Percentiles rank a stretch among this genome's conserved stretches.
Conservation (phyloP, 176 grass and related monocot genomes). For the Eleusine indica region DNA sequence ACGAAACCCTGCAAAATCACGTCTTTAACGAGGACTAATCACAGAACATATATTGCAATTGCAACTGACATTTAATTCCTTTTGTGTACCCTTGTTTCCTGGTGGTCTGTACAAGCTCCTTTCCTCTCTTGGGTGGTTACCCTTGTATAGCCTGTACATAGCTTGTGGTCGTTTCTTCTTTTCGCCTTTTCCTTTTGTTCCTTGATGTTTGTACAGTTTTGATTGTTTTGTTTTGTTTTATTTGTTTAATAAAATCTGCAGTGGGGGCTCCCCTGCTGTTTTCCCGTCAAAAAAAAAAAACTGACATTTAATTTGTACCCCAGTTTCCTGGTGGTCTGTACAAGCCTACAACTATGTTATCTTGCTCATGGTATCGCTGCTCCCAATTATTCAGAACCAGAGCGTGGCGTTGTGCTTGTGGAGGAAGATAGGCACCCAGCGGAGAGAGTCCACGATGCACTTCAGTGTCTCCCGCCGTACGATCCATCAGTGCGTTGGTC, state of each 20-base stretch:
- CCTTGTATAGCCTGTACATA: no score
- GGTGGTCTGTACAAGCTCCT: no score
- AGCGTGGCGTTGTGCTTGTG: slow-evolving; percentile 58
- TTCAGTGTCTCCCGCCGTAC: slow-evolving; percentile 47
- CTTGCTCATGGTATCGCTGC: not conserved
- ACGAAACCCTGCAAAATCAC: no score
- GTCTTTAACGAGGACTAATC: not conserved
- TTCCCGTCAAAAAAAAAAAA: no score
- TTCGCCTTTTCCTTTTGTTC: no score
- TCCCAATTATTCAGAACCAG: slow-evolving; percentile 58
- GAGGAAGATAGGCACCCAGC: slow-evolving; percentile 66
- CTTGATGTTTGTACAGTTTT: no score
- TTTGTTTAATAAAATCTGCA: no score
- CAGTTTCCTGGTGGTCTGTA: not conserved
- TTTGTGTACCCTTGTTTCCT: not conserved
- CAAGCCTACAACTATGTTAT: not conserved
- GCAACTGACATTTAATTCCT: not conserved
- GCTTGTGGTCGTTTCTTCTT: no score
- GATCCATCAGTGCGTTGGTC: slow-evolving; percentile 45
- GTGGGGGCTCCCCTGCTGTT: no score
- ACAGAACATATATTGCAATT: not conserved
- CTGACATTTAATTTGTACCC: not conserved
- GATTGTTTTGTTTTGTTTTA: no score
- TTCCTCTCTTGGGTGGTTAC: no score
- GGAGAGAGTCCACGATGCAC: slow-evolving; percentile 60